phyloP scores from a whole-genome alignment of 2,329 filamentous ascomycete genomes.

The Cercospora sp. region DNA sequence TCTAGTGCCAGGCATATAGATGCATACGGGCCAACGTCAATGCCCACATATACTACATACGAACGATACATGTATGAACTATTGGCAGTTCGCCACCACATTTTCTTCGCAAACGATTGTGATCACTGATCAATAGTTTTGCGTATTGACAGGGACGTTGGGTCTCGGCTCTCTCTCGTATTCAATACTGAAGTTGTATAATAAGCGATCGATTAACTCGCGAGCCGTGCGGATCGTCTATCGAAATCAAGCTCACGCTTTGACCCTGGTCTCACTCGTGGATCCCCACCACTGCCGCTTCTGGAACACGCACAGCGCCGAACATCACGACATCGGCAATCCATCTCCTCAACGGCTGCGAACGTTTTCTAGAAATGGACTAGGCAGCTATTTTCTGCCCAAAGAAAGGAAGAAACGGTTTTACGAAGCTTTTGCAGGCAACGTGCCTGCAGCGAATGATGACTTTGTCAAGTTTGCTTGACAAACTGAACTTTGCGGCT shows the following conservation, averaged over 20 bases:
- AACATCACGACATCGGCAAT: background rate
- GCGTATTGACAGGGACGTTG: background rate
- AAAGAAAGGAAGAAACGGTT: background rate
- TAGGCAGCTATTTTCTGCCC: background rate
- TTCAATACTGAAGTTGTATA: background rate
- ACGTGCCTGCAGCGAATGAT: background rate
- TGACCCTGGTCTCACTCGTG: background rate
- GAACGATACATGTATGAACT: background rate
- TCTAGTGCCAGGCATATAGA: background rate
- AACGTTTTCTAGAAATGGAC: background rate
- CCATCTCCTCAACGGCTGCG: constrained; percentile 2
- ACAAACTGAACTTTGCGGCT: constrained; percentile 30
- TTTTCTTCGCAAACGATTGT: background rate
- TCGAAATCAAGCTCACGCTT: constrained; percentile 8
- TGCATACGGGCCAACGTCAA: background rate
- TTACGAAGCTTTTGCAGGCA: background rate
- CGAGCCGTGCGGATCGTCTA: background rate
- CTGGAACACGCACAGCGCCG: background rate
- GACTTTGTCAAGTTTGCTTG: constrained; percentile 13
- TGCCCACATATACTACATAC: background rate
- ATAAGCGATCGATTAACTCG: constrained; percentile 4
- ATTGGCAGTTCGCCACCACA: background rate
- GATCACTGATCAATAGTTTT: background rate
- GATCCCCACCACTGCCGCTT: constrained; percentile 4
- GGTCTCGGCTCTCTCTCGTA: background rate